A percentile compares a stretch with the other conserved stretches of the same genome.
Conservation (phyloP, 2,329 filamentous ascomycete species). For the Verticillium nonalfalfae region DNA sequence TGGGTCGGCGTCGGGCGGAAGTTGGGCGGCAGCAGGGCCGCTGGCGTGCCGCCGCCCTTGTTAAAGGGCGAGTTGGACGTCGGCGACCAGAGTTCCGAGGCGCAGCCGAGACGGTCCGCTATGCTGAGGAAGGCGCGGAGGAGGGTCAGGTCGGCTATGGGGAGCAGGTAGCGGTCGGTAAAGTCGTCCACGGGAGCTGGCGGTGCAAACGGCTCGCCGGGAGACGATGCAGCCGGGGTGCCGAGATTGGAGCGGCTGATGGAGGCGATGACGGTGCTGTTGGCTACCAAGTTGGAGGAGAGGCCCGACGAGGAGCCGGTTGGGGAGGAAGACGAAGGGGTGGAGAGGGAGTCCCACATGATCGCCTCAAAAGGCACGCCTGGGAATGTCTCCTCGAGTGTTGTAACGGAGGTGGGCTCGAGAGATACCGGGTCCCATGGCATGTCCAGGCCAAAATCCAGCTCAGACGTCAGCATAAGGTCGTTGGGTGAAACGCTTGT, state of each 20-base stretch:
- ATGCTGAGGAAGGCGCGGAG: constrained; percentile 40
- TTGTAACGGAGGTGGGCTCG: not conserved
- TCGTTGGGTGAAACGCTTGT: not conserved
- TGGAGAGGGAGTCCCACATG: constrained; percentile 14
- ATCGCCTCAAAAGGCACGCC: not conserved
- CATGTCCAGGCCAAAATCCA: constrained; percentile 14
- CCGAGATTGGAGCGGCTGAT: not conserved
- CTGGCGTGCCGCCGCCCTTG: constrained; percentile 18
- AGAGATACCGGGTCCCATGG: not conserved
- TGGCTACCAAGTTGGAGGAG: not conserved
- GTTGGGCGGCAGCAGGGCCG: constrained; percentile 33
- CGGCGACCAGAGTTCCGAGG: constrained; percentile 36
- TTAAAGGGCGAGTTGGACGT: constrained; percentile 40
- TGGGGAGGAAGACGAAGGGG: constrained; percentile 1
- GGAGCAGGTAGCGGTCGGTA: constrained; percentile 41
- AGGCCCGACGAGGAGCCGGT: not conserved
- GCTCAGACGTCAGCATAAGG: not conserved
- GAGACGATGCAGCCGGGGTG: not conserved
- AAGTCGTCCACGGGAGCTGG: constrained; percentile 14
- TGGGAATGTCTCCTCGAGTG: not conserved
- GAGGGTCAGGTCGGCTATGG: constrained; percentile 40
- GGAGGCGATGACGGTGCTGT: not conserved
- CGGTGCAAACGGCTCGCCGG: not conserved
- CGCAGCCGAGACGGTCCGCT: constrained; percentile 36
- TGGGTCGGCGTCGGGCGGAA: constrained; percentile 47